Evolutionary conservation across 2,329 filamentous ascomycete species (phyloP).

Genomic region (Pestalotiopsis sp.): DNA sequence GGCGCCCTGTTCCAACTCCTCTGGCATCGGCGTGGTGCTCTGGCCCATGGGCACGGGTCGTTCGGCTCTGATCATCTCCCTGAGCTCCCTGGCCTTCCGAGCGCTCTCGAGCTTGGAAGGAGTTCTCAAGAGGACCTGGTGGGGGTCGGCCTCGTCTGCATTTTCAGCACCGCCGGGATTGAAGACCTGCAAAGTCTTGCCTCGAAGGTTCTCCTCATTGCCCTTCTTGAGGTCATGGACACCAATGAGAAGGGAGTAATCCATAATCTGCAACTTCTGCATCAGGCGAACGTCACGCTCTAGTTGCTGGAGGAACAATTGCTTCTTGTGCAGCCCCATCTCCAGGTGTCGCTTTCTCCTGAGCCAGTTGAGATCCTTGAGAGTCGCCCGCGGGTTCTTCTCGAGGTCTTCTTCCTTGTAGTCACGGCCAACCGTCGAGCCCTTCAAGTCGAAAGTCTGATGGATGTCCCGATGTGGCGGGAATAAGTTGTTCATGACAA

Average conservation of each 20-base stretch:
- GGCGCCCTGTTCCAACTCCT: constrained; percentile 78
- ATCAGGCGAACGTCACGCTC: constrained; percentile 83
- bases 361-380: constrained; percentile 98
- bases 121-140: constrained; percentile 76
- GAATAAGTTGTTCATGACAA: constrained; percentile 99
- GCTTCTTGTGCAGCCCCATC: constrained; percentile 85
- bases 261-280: constrained; percentile 94
- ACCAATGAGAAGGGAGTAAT: constrained; percentile 93
- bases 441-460: constrained; percentile 94
- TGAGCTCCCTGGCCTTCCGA: constrained; percentile 85
- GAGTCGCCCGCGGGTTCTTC: constrained; percentile 85
- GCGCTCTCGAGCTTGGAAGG: constrained; percentile 92
- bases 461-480: constrained; percentile 97
- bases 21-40: constrained; percentile 82
- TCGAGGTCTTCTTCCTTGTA: constrained; percentile 86
- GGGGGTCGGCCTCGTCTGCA: constrained; percentile 62
- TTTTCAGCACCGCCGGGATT: constrained; percentile 76
- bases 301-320: constrained; percentile 86
- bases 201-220: constrained; percentile 90
- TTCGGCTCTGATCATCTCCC: constrained; percentile 90
- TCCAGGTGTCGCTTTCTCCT: constrained; percentile 83
- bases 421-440: constrained; percentile 91
- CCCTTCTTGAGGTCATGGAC: constrained; percentile 90
- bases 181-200: constrained; percentile 91
- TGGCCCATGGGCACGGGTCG: constrained; percentile 92